These are phyloP conservation scores for Solanum tarijense DNA, from an alignment of 257 asterid genomes.

Conservation along the genomic window DNA sequence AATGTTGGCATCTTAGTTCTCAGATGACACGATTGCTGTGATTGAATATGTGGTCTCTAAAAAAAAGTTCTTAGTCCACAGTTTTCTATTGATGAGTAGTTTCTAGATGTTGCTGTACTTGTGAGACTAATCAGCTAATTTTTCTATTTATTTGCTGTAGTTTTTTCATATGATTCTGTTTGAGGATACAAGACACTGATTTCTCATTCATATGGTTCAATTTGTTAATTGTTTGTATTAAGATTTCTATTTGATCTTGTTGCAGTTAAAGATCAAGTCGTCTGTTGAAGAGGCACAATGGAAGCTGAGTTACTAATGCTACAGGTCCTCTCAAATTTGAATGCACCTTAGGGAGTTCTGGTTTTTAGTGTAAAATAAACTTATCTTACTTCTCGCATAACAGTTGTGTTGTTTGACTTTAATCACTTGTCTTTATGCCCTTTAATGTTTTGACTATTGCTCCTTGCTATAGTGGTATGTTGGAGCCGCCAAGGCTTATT, in stretches of 20 bases:
- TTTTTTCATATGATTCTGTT: background rate
- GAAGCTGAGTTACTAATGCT: background rate
- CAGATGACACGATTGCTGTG: background rate
- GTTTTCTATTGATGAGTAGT: background rate
- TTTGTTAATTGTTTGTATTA: background rate
- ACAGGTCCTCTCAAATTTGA: constrained; percentile 6
- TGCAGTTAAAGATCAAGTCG: constrained; percentile 11
- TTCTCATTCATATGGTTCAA: background rate
- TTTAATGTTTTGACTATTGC: background rate
- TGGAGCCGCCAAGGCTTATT: background rate
- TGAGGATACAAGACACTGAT: background rate
- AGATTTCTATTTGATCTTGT: constrained; percentile 4
- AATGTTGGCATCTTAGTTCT: background rate
- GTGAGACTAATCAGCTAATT: background rate
- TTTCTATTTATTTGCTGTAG: background rate
- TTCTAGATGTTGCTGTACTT: background rate
- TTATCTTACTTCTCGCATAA: background rate
- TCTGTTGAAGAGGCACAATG: background rate
- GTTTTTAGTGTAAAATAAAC: constrained; percentile 27
- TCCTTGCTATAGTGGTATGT: background rate
- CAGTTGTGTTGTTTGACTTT: background rate
- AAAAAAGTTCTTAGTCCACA: background rate
- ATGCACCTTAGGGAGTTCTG: constrained; percentile 25
- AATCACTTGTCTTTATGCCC: background rate
- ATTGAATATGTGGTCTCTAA: background rate